Conservation (phyloP, 176 grass and related monocot species). For the Carex littledalei region DNA sequence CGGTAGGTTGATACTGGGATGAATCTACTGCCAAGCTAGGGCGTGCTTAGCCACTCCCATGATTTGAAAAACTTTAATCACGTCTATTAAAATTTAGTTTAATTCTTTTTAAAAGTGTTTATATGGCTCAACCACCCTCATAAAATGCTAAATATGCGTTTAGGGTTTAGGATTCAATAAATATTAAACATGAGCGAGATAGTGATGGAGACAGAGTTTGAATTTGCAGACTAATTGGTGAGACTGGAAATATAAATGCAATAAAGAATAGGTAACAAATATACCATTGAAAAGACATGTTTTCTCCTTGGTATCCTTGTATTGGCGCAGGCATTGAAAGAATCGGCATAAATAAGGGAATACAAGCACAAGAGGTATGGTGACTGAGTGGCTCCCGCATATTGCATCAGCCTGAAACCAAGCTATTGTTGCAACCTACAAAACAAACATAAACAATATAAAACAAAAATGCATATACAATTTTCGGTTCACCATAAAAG, state of each 20-base stretch:
- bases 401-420: slow-evolving; percentile 99
- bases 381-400: slow-evolving; percentile 87
- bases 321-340: slow-evolving; percentile 92
- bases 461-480: background rate
- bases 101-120: too few relatives aligned
- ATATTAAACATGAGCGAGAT: background rate
- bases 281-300: slow-evolving; percentile 91
- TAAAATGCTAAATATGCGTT: too few relatives aligned
- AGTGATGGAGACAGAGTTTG: background rate
- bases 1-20: background rate
- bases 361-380: slow-evolving; percentile 86
- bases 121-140: too few relatives aligned
- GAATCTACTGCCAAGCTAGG: too few relatives aligned
- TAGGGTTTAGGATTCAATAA: too few relatives aligned
- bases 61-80: too few relatives aligned
- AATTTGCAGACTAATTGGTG: background rate
- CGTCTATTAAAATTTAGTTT: too few relatives aligned
- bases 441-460: slow-evolving; percentile 4
- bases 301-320: slow-evolving; percentile 91
- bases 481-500: background rate
- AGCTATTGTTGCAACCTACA: slow-evolving; percentile 90
- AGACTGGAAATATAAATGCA: background rate
- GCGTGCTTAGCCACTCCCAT: too few relatives aligned
- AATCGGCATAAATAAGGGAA: slow-evolving; percentile 91
- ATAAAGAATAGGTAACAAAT: slow-evolving; percentile 19